Evolutionary conservation across 2,329 filamentous ascomycete species (phyloP).

Genomic region (Talaromyces sp.): DNA sequence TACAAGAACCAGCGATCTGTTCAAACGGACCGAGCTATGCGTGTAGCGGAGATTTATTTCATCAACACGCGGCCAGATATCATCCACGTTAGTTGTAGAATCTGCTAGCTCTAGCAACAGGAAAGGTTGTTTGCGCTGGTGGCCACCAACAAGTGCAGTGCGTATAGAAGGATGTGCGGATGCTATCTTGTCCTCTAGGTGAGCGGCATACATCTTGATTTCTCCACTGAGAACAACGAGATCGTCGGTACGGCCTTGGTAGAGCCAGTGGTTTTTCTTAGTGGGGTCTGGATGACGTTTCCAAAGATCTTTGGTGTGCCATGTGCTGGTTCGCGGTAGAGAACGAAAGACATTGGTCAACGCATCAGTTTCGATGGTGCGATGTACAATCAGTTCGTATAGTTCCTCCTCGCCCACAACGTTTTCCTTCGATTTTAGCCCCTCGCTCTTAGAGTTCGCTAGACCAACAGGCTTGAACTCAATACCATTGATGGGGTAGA

Average conservation of each 20-base stretch:
- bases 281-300: conserved; percentile 21
- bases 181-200: conserved; percentile 24
- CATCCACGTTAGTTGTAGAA: background rate
- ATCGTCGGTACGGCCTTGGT: conserved; percentile 25
- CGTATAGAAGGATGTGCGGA: conserved; percentile 22
- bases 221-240: conserved; percentile 21
- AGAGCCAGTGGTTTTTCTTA: conserved; percentile 23
- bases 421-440: background rate
- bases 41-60: conserved; percentile 3
- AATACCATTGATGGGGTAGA: conserved; percentile 19
- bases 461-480: conserved; percentile 15
- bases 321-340: conserved; percentile 19
- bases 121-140: conserved; percentile 22
- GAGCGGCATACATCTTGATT: conserved; percentile 24
- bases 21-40: conserved; percentile 14
- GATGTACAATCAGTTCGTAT: conserved; percentile 25
- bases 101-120: conserved; percentile 23
- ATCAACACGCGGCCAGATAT: conserved; percentile 10
- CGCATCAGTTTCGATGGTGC: conserved; percentile 15
- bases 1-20: background rate
- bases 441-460: background rate
- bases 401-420: conserved; percentile 17
- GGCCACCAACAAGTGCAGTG: conserved; percentile 24
- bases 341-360: conserved; percentile 24
- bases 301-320: conserved; percentile 26